Evolutionary conservation across 441 rosid genomes (phyloP), one percentile per base, ranked within the genome.

Genomic region (Syzygium syzygioides): DNA sequence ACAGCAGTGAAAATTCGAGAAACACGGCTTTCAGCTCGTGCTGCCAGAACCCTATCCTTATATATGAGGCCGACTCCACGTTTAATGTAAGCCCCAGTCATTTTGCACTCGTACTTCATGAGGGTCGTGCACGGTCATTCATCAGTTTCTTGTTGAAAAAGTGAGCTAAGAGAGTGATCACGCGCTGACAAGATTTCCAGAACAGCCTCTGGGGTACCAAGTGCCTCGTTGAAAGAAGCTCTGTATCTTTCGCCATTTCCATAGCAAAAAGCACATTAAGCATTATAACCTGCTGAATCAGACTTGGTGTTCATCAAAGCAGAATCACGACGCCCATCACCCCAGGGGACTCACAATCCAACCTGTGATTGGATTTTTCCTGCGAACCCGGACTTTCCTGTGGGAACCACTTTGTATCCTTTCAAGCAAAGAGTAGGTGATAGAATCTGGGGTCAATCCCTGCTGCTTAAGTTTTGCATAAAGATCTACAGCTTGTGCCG

Each of bases 341-440:
- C 96, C 93, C 79, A 97, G 88, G 32, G 97, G 97, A 88, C 97
- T 96, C 28, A 97, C 98, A 66, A 98, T 93, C 99, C 99, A 98
- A 85, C 99, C 99, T 0, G 99, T 95, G 87, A 97, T 96, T 0
- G 99, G 99, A 93, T 96, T 91, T 94, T 97, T 91, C 93, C 95
- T 92, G 20, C 99, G 98, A 34, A 93, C 88, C 88, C 98, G 90
- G 60, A 93, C 88, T 91, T 94, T 97, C 89, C 93, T 90, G 50
- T 93, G 95, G 4, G 96, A 91, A 88, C 98, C 98, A 89, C 96
- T 94, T 88, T 96, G 99, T 91, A 98, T 89, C 80, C 99, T 90
- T 91, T 94, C 96, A 84, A 97, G 98, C 89, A 96, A 94, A 2
- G 95, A 89, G 87, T 96, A 97, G 14, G 99, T 98, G 83, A 97